Base-by-base conservation (phyloP, 2,329 filamentous ascomycete genomes). In the Aspergillus unguis region DNA sequence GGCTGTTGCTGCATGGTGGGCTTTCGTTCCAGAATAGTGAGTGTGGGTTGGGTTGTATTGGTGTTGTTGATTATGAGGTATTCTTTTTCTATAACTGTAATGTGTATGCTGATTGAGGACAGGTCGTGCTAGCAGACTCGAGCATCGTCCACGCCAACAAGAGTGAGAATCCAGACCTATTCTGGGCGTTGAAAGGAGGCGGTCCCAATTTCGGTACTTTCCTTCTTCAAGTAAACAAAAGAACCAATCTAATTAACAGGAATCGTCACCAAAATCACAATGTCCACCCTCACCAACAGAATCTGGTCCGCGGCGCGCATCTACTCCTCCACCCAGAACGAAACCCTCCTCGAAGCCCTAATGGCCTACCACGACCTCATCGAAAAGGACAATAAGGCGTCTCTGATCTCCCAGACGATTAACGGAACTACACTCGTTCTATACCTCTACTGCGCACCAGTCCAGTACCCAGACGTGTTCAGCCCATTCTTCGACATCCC, bases 1-100 rank as follows among this genome's bases (percentile, higher is more conserved):
- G 77, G 1, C 66, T 78, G 27, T 58, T 74, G 3, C 70, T 79
- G 0, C 76, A 76, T 5, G 76, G 62, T 32, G 57, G 57, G 4
- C 48, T 60, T 9, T 56, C 55, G 8, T 61, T 54, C 47, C 52
- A 60, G 38, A 55, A 55, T 29, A 54, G 54, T 32, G 51, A 58
- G 36, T 53, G 54, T 49, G 58, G 57, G 1, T 23, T 61, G 4
- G 53, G 55, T 1, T 55, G 45, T 5, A 55, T 55, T 33, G 50
- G 49, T 8, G 54, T 60, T 9, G 44, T 52, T 25, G 55, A 59
- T 43, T 60, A 57, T 27, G 57, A 61, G 43, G 58, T 61, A 42
- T 32, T n/a, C n/a, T 46, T 43, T 29, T 10, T 28, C 26, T 7
- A 27, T 27, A 25, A 5, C 26, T 28, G 38, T 44, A 29, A 49